Base-by-base conservation (phyloP, 352 stramenopile genomes). In the Pythium myriotylum region DNA sequence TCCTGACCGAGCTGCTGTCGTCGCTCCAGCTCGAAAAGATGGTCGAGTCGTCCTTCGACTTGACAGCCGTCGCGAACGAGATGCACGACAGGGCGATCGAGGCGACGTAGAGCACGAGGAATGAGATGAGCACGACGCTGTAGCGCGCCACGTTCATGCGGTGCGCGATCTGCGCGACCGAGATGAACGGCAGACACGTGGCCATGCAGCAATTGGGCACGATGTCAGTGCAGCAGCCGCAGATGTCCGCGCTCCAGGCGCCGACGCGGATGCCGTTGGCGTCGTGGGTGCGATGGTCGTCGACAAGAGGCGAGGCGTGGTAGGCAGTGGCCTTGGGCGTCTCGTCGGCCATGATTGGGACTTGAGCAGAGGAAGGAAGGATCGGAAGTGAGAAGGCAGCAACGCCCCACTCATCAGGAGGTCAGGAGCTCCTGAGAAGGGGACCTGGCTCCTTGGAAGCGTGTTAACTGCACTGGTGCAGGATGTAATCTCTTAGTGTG, bases 161-260 rank as follows among this genome's bases (percentile, higher is more conserved):
- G 14, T 54, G 27, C 13, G 49, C 29, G 50, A 70, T 65, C 51
- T 76, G 65, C 10, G 65, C 58, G 27, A 79, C 19, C 33, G 65
- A 66, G 5, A 79, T 43, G 35, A 59, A 75, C 32, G 68, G 70
- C 16, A 61, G 59, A 20, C 49, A 73, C 41, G n/a, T 59, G 19
- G 59, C 54, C 62, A 75, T 72, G 47, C 54, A 60, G 49, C 68
- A 75, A 65, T 73, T 77, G 49, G 72, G 61, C 13, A 78, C 52
- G 24, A 66, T 33, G 37, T 66, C 27, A 22, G 52, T 50, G 50
- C 69, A 78, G 62, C 70, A 78, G 26, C 43, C 60, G 42, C 58
- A 78, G 57, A 78, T 37, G 0, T 59, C 64, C 37, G 55, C 39
- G 32, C 54, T 47, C 65, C 65, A 78, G 26, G 45, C 64, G 33